Conservation (phyloP, 108 stramenopile genomes). For the Conticribra weissflogii region DNA sequence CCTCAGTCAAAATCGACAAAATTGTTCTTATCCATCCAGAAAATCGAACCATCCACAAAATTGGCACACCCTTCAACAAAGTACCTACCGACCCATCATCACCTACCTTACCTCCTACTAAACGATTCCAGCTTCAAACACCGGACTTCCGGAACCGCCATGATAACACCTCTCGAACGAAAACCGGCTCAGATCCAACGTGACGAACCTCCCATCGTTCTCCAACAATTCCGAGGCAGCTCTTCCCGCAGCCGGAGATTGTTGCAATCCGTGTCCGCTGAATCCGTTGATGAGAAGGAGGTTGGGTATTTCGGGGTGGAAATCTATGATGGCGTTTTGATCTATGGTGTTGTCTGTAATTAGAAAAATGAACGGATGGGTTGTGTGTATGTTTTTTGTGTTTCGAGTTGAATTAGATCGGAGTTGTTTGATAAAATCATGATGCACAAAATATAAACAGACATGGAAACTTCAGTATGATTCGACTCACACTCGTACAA, state of each 20-base stretch:
- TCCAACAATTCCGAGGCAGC: constrained; percentile 67
- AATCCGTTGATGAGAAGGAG: constrained; percentile 72
- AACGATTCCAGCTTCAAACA: constrained; percentile 63
- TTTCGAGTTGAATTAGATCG: too few species aligned
- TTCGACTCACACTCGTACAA: constrained; percentile 63
- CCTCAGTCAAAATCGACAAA: too few species aligned
- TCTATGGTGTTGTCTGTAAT: constrained; percentile 64
- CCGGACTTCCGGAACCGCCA: constrained; percentile 15
- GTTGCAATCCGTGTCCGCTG: constrained; percentile 80
- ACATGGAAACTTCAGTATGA: background rate
- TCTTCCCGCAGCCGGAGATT: constrained; percentile 67
- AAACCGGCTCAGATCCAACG: constrained; percentile 68
- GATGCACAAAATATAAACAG: background rate
- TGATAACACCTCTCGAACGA: constrained; percentile 56
- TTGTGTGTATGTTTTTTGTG: too few species aligned
- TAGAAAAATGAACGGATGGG: too few species aligned
- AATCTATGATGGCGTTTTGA: constrained; percentile 84
- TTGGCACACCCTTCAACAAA: too few species aligned
- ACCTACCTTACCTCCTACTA: constrained; percentile 6
- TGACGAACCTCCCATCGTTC: constrained; percentile 46
- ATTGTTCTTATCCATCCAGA: too few species aligned
- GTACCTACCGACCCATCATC: too few species aligned
- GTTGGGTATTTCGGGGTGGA: constrained; percentile 74
- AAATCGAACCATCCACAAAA: too few species aligned
- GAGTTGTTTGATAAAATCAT: background rate